A percentile compares a stretch with the other conserved stretches of the same genome.
Evolutionary conservation across 768 basidiomycete species (phyloP).

Genomic region (Tricholoma sp.): DNA sequence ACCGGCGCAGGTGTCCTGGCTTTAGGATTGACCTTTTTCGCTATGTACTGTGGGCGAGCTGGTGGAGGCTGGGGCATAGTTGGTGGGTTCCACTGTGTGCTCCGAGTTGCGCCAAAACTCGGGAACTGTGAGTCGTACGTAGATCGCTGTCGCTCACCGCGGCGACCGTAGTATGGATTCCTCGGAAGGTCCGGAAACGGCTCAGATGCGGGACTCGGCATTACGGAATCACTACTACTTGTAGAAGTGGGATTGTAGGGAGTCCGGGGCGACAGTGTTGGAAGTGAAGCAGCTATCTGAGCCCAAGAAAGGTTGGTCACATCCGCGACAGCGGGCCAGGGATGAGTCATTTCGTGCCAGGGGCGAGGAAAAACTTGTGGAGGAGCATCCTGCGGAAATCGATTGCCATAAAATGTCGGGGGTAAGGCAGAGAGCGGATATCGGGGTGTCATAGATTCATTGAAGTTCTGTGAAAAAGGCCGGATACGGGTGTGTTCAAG

Average conservation of each 20-base stretch:
- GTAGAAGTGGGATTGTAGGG: not conserved
- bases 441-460: not conserved
- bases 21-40: not conserved
- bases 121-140: not conserved
- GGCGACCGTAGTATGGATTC: not conserved
- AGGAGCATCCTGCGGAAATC: not conserved
- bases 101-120: not conserved
- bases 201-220: not conserved
- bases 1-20: not conserved
- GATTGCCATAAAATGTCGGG: not conserved
- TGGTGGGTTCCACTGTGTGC: not conserved
- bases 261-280: not conserved
- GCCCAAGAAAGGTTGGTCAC: not conserved
- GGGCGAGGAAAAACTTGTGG: not conserved
- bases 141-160: not conserved
- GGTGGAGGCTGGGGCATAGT: not conserved
- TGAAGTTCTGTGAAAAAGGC: not conserved
- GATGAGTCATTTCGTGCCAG: too few species aligned
- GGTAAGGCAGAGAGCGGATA: not conserved
- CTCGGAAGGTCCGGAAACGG: not conserved
- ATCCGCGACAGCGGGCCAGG: not conserved
- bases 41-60: not conserved
- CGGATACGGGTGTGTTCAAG: not conserved
- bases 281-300: not conserved
- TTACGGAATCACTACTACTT: not conserved